Evolutionary conservation across 2,329 filamentous ascomycete genomes (phyloP).

Genomic region (Teratosphaeria destructans): DNA sequence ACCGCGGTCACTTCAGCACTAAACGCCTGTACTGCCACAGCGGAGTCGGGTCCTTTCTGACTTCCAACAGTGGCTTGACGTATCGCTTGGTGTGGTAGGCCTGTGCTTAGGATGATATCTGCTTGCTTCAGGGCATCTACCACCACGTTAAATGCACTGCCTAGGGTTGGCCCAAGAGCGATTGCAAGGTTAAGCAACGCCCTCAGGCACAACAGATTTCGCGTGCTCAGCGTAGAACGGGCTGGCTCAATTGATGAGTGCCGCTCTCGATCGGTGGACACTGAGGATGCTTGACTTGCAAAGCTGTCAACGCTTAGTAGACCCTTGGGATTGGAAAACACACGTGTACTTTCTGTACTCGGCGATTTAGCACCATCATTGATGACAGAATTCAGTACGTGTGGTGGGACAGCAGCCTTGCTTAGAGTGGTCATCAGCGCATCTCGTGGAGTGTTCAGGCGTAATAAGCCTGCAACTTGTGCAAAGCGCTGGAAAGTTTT

Average conservation of each 20-base stretch:
- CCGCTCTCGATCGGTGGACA: constrained; percentile 45
- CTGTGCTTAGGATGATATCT: constrained; percentile 63
- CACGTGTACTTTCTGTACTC: constrained; percentile 43
- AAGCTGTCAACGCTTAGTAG: constrained; percentile 65
- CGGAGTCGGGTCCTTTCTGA: constrained; percentile 15
- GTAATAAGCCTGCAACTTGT: constrained; percentile 82
- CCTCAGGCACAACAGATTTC: constrained; percentile 81
- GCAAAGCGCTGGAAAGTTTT: constrained; percentile 90
- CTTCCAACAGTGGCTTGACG: constrained; percentile 12
- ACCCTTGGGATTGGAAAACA: constrained; percentile 61
- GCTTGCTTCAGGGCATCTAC: constrained; percentile 88
- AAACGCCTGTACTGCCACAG: constrained; percentile 33
- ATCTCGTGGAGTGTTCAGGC: constrained; percentile 77
- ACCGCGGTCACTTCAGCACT: constrained; percentile 76
- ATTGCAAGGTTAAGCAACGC: constrained; percentile 93
- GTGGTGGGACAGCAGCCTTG: constrained; percentile 84
- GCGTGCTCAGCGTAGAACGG: constrained; percentile 59
- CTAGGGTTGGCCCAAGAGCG: constrained; percentile 78
- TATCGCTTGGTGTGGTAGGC: constrained; percentile 19
- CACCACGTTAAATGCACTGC: constrained; percentile 78
- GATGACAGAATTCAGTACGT: constrained; percentile 40
- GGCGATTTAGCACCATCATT: constrained; percentile 19
- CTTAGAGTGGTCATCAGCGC: constrained; percentile 89
- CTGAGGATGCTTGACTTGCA: constrained; percentile 46
- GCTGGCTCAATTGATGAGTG: constrained; percentile 46